Percentiles rank a stretch among this genome's conserved stretches.
phyloP scores from a whole-genome alignment of 371 early-diverging fungal species.

The Chytridiales sp. region DNA sequence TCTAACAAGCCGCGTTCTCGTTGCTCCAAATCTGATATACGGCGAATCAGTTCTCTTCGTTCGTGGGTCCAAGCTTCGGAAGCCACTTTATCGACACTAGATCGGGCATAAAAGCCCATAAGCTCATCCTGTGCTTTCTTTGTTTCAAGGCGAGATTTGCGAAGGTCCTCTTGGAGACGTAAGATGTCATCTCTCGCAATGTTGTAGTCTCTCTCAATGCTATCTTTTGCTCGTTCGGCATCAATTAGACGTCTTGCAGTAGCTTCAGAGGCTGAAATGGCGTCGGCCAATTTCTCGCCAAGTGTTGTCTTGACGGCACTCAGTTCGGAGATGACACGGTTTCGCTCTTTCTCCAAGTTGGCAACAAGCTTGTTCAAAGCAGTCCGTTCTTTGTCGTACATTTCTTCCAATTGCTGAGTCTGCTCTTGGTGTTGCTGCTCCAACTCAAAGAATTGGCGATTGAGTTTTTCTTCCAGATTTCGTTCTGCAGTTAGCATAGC shows the following conservation, averaged over 20 bases:
- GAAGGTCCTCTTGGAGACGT: too few species aligned
- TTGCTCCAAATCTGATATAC: conserved; percentile 7
- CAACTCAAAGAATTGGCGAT: conserved; percentile 34
- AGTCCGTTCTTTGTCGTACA: conserved; percentile 35
- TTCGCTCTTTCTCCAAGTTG: conserved; percentile 40
- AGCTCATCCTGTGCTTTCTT: too few species aligned
- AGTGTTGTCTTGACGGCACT: conserved; percentile 22
- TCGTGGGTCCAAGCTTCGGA: too few species aligned
- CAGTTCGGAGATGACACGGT: conserved; percentile 34
- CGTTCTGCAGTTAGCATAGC: conserved; percentile 10
- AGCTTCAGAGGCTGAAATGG: background rate
- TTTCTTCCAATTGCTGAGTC: conserved; percentile 35
- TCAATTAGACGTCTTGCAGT: too few species aligned
- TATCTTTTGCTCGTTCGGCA: background rate
- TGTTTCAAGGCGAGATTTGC: too few species aligned
- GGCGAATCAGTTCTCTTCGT: too few species aligned
- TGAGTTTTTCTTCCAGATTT: conserved; percentile 18
- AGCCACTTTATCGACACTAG: too few species aligned
- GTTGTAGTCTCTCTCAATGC: background rate
- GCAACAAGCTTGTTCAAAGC: conserved; percentile 37
- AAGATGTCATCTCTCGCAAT: too few species aligned
- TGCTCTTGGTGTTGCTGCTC: conserved; percentile 39
- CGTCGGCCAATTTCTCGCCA: conserved; percentile 5
- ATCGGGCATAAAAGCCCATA: too few species aligned
- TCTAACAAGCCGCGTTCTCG: conserved; percentile 21